Percentiles rank a stretch among this genome's conserved stretches.
Evolutionary conservation across 495 filamentous ascomycete genomes (phyloP).

Genomic region (Xylaria acuta): DNA sequence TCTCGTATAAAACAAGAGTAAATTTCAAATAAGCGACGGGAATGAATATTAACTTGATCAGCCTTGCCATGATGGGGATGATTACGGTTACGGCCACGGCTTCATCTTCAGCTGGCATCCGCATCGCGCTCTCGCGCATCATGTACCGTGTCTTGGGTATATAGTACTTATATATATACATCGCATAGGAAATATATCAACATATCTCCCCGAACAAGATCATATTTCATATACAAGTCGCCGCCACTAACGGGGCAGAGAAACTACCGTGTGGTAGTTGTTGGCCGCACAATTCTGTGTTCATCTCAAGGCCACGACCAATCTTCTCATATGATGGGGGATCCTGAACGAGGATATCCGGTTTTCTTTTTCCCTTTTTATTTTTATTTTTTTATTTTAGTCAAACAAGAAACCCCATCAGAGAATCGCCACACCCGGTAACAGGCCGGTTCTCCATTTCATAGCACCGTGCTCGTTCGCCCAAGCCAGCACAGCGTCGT

Average conservation of each 20-base stretch:
- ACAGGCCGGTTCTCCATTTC: slow-evolving; percentile 39
- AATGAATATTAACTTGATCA: not conserved
- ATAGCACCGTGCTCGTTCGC: slow-evolving; percentile 45
- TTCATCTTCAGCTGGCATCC: not conserved
- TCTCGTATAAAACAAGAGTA: not conserved
- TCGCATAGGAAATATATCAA: not conserved
- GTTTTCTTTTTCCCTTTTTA: not conserved
- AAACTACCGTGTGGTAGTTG: not conserved
- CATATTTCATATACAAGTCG: not conserved
- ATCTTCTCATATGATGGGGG: not conserved
- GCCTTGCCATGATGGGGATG: not conserved
- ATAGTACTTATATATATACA: not conserved
- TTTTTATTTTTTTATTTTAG: too few relatives aligned
- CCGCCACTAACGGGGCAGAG: not conserved
- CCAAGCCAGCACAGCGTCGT: slow-evolving; percentile 49
- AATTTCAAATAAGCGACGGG: not conserved
- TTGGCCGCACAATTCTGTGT: not conserved
- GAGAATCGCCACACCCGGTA: slow-evolving; percentile 42
- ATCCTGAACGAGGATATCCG: not conserved
- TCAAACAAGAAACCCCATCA: not conserved
- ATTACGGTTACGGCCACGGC: not conserved
- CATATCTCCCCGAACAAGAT: not conserved
- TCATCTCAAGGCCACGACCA: not conserved
- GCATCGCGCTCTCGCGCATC: not conserved
- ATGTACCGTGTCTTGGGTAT: too few relatives aligned